Evolutionary conservation across 768 basidiomycete genomes (phyloP).

Genomic region (Russula virescens): DNA sequence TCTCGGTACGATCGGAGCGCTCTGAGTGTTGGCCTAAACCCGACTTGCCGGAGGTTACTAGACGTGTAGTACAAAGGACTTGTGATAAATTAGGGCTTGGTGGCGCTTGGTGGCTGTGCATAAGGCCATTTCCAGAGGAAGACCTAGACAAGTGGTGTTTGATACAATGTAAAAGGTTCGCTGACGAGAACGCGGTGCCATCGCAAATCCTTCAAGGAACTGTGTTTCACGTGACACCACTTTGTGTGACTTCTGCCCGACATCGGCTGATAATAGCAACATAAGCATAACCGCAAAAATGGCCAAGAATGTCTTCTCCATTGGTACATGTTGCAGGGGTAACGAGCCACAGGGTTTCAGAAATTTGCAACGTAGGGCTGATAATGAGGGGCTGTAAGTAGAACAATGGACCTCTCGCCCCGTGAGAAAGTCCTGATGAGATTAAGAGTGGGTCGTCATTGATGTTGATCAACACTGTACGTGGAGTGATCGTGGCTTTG

Average conservation of each 20-base stretch:
- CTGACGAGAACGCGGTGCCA: conserved; percentile 9
- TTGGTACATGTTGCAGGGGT: neutral
- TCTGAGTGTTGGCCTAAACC: neutral
- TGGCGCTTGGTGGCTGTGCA: neutral
- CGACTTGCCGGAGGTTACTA: neutral
- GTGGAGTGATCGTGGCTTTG: neutral
- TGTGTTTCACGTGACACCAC: neutral
- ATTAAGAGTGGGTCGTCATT: neutral
- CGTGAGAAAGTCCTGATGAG: neutral
- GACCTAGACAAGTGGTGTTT: neutral
- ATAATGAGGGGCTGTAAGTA: neutral
- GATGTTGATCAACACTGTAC: neutral
- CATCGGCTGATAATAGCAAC: neutral
- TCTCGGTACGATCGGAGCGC: neutral
- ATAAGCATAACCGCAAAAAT: too few relatives aligned
- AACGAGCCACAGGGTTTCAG: neutral
- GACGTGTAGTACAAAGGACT: neutral
- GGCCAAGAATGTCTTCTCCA: neutral
- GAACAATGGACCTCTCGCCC: neutral
- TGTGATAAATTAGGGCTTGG: neutral
- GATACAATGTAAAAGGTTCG: conserved; percentile 13
- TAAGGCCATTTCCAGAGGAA: neutral
- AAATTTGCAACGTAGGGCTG: neutral
- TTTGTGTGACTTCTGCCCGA: neutral
- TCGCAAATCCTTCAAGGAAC: neutral